Evolutionary conservation across 176 grass and related monocot genomes (phyloP).

Genomic region (Triticum dicoccoides): DNA sequence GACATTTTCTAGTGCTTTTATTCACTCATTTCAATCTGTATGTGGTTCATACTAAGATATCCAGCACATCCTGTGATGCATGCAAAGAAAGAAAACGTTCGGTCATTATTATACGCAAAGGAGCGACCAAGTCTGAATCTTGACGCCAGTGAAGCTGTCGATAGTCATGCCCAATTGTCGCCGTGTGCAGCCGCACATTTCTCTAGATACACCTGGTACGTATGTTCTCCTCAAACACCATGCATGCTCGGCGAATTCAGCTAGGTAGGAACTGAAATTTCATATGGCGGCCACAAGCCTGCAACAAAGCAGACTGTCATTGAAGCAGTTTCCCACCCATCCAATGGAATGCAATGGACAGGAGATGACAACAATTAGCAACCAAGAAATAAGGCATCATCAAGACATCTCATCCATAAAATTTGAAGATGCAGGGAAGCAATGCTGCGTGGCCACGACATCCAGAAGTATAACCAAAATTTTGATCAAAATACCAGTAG

Average conservation of each 20-base stretch:
- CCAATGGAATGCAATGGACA: not conserved
- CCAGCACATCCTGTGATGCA: too few species aligned
- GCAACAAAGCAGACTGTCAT: constrained; percentile 10
- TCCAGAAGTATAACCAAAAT: constrained; percentile 1
- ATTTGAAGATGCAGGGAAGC: constrained; percentile 8
- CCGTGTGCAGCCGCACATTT: too few species aligned
- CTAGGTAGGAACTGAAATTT: constrained; percentile 44
- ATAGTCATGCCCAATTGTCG: too few species aligned
- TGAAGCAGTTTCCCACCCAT: not conserved
- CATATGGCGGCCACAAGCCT: constrained; percentile 33
- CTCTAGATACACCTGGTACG: not conserved
- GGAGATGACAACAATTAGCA: not conserved
- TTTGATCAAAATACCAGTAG: constrained; percentile 39
- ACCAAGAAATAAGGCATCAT: not conserved
- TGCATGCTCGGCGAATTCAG: constrained; percentile 15
- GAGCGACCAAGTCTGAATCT: too few species aligned
- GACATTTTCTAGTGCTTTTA: too few species aligned
- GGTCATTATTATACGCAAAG: too few species aligned
- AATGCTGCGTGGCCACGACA: not conserved
- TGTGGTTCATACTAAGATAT: too few species aligned
- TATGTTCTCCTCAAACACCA: not conserved
- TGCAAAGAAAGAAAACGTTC: too few species aligned
- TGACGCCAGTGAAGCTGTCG: too few species aligned
- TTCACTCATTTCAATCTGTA: too few species aligned
- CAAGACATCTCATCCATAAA: not conserved